Percentiles rank a stretch among this genome's conserved stretches.
Conservation (phyloP, 768 basidiomycete species). For the Boletus edulis region DNA sequence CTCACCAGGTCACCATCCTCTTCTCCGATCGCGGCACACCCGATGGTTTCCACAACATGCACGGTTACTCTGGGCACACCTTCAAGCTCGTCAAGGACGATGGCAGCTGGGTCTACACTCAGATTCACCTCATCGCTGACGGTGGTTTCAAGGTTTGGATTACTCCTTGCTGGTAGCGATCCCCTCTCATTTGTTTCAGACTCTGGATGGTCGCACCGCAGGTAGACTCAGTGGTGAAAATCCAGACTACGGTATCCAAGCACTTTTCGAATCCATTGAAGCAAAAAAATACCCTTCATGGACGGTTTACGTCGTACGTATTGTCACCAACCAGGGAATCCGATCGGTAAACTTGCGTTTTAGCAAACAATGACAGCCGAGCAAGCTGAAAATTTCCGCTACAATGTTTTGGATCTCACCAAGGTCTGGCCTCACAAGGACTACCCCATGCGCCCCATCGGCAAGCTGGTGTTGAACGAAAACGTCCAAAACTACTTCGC, state of each 20-base stretch:
- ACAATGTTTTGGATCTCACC: constrained; percentile 89
- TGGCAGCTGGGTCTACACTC: constrained; percentile 82
- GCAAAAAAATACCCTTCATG: constrained; percentile 77
- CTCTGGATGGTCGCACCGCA: constrained; percentile 67
- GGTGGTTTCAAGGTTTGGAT: constrained; percentile 72
- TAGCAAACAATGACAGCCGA: constrained; percentile 92
- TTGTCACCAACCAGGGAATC: not conserved
- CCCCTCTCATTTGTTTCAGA: constrained; percentile 39
- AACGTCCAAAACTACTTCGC: constrained; percentile 88
- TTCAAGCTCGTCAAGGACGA: constrained; percentile 85
- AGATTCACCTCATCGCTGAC: constrained; percentile 78
- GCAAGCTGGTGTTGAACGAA: constrained; percentile 79
- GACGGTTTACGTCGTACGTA: constrained; percentile 80
- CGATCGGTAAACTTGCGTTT: constrained; percentile 11
- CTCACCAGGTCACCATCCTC: constrained; percentile 85
- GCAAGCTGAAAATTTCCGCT: constrained; percentile 87
- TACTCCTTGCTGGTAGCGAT: not conserved
- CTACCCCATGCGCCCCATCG: constrained; percentile 86
- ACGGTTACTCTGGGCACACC: constrained; percentile 94
- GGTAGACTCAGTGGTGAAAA: constrained; percentile 65
- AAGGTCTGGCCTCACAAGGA: constrained; percentile 89
- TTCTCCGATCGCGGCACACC: constrained; percentile 97
- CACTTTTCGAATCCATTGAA: constrained; percentile 82
- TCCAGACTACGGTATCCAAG: constrained; percentile 82
- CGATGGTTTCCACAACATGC: constrained; percentile 80